A percentile compares a stretch with the other conserved stretches of the same genome.
Evolutionary conservation across 352 stramenopile genomes (phyloP).

Genomic region (Aphanomyces euteiches): DNA sequence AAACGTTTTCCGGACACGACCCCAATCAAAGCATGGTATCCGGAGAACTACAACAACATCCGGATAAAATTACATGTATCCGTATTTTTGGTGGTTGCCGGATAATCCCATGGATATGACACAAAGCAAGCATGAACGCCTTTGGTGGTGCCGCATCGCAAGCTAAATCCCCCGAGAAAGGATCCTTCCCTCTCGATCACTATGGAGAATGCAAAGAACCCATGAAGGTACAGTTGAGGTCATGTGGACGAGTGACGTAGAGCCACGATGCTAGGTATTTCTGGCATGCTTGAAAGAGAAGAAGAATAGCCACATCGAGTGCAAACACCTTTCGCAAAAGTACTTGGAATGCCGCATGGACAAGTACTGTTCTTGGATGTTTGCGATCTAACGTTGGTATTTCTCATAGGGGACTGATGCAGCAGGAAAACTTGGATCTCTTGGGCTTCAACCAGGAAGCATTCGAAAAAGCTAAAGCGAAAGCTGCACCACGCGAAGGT

Average conservation of each 20-base stretch:
- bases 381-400: constrained; percentile 1
- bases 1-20: too few species aligned
- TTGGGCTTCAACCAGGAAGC: constrained; percentile 79
- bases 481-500: constrained; percentile 45
- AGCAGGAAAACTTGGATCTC: constrained; percentile 75
- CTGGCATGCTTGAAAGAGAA: constrained; percentile 81
- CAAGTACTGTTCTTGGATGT: constrained; percentile 43
- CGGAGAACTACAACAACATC: too few species aligned
- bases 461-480: constrained; percentile 62
- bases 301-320: constrained; percentile 82
- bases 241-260: constrained; percentile 8
- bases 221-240: constrained; percentile 54
- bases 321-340: constrained; percentile 82
- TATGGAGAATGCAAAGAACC: constrained; percentile 85
- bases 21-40: too few species aligned
- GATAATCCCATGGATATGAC: not conserved
- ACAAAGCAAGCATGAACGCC: constrained; percentile 59
- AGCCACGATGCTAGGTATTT: constrained; percentile 47
- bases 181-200: constrained; percentile 88
- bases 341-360: constrained; percentile 90
- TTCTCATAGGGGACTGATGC: constrained; percentile 64
- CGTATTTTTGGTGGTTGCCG: not conserved
- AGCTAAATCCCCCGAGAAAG: constrained; percentile 84
- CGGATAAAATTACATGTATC: too few species aligned
- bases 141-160: constrained; percentile 61